A percentile compares a stretch with the other conserved stretches of the same genome.
Conservation (phyloP, 768 basidiomycete genomes). For the Thelephora aurantiotincta region DNA sequence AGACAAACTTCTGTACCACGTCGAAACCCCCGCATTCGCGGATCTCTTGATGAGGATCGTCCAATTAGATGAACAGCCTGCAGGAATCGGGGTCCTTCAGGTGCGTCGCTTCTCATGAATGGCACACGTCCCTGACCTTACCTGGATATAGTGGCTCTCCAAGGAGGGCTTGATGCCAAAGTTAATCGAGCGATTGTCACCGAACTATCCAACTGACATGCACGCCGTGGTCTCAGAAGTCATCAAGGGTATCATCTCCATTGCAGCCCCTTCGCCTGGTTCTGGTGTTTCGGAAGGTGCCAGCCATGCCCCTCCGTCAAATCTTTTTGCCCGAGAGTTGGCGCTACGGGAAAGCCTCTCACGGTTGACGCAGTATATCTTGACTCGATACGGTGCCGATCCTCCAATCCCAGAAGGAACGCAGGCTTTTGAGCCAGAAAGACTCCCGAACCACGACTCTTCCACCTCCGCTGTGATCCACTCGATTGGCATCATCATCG, state of each 20-base stretch:
- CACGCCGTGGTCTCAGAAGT: slow-evolving; percentile 84
- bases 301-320: slow-evolving; percentile 62
- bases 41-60: slow-evolving; percentile 86
- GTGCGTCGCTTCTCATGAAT: slow-evolving; percentile 36
- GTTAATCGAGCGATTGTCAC: slow-evolving; percentile 73
- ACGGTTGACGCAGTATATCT: slow-evolving; percentile 62
- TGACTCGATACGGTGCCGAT: slow-evolving; percentile 40
- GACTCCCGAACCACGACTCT: slow-evolving; percentile 32
- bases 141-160: slow-evolving; percentile 64
- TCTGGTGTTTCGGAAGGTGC: slow-evolving; percentile 58
- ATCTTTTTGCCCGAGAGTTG: slow-evolving; percentile 80
- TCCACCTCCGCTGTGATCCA: slow-evolving; percentile 71
- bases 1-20: slow-evolving; percentile 68
- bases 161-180: slow-evolving; percentile 70
- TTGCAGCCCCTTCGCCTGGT: slow-evolving; percentile 79
- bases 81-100: slow-evolving; percentile 73
- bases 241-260: slow-evolving; percentile 87
- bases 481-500: slow-evolving; percentile 80
- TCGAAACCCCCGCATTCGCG: slow-evolving; percentile 83
- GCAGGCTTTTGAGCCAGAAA: slow-evolving; percentile 7
- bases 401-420: slow-evolving; percentile 5
- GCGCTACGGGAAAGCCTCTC: slow-evolving; percentile 59
- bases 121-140: slow-evolving; percentile 18
- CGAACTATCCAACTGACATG: slow-evolving; percentile 54
- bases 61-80: slow-evolving; percentile 75